phyloP scores from a whole-genome alignment of 257 asterid species.

The Fraxinus americana region DNA sequence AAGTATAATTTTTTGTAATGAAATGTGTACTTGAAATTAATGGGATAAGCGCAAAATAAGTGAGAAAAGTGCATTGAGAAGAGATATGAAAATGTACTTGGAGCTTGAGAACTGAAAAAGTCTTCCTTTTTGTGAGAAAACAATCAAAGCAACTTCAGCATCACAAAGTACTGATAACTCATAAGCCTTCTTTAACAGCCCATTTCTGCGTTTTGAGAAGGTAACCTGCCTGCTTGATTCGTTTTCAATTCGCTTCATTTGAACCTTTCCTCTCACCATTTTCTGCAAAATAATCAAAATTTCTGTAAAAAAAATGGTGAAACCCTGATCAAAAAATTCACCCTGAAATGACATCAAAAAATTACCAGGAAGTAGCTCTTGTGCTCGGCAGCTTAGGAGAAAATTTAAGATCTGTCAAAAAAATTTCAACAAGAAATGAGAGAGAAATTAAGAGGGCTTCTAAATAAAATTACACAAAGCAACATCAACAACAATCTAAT shows the following conservation, averaged over 20 bases:
- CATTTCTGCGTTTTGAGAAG: constrained; percentile 67
- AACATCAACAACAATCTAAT: too few species aligned
- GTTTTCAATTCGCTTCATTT: constrained; percentile 68
- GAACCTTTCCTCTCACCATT: constrained; percentile 80
- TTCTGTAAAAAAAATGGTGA: background rate
- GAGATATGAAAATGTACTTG: constrained; percentile 39
- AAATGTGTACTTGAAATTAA: background rate
- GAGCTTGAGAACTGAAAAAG: constrained; percentile 64
- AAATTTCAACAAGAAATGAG: background rate
- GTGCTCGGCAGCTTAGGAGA: background rate
- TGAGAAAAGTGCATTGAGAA: background rate
- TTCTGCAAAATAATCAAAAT: background rate
- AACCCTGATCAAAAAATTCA: background rate
- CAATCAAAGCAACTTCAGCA: constrained; percentile 69
- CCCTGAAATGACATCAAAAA: background rate
- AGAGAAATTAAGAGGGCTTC: constrained; percentile 1
- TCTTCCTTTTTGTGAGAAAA: constrained; percentile 77
- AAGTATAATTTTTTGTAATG: constrained; percentile 4
- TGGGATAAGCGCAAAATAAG: background rate
- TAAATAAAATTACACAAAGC: background rate
- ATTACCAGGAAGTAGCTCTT: background rate
- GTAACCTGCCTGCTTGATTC: constrained; percentile 69
- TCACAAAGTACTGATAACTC: constrained; percentile 77
- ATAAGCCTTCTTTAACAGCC: constrained; percentile 71
- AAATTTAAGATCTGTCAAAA: background rate